Percentiles rank a stretch among this genome's conserved stretches.
These are phyloP conservation scores for Anthostomella pinea DNA, from an alignment of 2,329 filamentous ascomycete species.

Conservation along the genomic window DNA sequence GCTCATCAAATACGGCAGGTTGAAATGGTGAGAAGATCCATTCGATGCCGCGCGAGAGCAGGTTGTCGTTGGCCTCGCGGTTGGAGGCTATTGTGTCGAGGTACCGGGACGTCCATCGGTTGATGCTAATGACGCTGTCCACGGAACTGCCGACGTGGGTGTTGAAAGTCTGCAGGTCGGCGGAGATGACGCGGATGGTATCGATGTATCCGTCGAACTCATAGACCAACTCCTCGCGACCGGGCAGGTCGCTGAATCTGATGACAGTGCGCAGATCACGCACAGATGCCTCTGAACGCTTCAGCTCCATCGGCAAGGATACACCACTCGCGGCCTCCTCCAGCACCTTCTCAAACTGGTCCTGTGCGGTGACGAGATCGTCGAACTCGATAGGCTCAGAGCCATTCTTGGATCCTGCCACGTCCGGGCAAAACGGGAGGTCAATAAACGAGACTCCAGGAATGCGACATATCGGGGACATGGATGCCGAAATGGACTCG, in stretches of 20 bases:
- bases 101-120: constrained; percentile 70
- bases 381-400: constrained; percentile 61
- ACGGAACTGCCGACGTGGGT: constrained; percentile 70
- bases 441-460: constrained; percentile 61
- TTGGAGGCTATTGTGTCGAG: constrained; percentile 58
- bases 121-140: constrained; percentile 71
- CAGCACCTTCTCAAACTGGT: constrained; percentile 73
- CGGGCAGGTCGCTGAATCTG: constrained; percentile 64
- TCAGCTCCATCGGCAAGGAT: constrained; percentile 74
- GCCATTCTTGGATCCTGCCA: constrained; percentile 9
- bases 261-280: constrained; percentile 73
- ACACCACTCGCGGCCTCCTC: constrained; percentile 64
- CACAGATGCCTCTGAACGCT: constrained; percentile 70
- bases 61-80: constrained; percentile 26
- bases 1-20: constrained; percentile 56
- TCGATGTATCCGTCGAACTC: constrained; percentile 77
- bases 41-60: constrained; percentile 38
- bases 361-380: constrained; percentile 69
- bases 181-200: constrained; percentile 60
- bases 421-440: constrained; percentile 59
- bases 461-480: constrained; percentile 68
- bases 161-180: constrained; percentile 72
- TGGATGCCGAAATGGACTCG: constrained; percentile 55
- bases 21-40: constrained; percentile 62
- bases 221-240: constrained; percentile 66